These are phyloP conservation scores for Phytopythium delawarense DNA, from an alignment of 352 stramenopile species.

Conservation along the genomic window DNA sequence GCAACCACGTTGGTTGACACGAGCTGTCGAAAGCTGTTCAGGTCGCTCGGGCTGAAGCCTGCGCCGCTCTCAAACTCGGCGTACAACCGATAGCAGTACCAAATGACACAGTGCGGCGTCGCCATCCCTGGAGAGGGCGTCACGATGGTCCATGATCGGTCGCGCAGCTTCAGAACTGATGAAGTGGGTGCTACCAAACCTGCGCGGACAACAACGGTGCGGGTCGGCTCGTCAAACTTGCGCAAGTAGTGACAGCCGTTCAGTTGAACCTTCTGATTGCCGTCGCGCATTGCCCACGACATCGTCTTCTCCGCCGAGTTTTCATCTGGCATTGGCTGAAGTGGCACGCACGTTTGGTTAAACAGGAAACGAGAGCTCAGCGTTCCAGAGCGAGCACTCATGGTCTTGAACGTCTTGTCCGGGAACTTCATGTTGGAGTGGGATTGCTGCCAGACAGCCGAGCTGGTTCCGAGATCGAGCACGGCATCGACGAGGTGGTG, in stretches of 20 bases:
- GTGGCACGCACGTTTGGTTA: no score
- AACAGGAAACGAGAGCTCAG: no score
- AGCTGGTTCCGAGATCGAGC: conserved; percentile 11
- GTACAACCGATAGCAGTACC: conserved; percentile 29
- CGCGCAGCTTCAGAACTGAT: conserved; percentile 17
- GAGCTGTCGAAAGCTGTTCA: neutral
- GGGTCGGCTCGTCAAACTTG: conserved; percentile 25
- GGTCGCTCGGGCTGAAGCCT: conserved; percentile 6
- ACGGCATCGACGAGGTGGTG: conserved; percentile 21
- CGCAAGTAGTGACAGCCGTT: conserved; percentile 17
- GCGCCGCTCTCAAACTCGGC: conserved; percentile 10
- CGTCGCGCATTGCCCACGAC: conserved; percentile 9
- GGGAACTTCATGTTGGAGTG: conserved; percentile 7
- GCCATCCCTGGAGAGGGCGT: conserved; percentile 18
- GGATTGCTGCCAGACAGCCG: conserved; percentile 15
- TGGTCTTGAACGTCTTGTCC: conserved; percentile 15
- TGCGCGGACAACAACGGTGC: conserved; percentile 18
- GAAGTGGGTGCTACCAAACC: conserved; percentile 14
- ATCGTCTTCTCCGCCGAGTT: conserved; percentile 21
- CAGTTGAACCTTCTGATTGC: conserved; percentile 1
- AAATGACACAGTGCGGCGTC: conserved; percentile 14
- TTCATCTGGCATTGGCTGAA: neutral
- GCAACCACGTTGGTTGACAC: neutral
- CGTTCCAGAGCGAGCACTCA: neutral
- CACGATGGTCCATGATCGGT: conserved; percentile 31